Base-by-base conservation (phyloP, 164 flowering plant genomes). In the Aristolochia californica region DNA sequence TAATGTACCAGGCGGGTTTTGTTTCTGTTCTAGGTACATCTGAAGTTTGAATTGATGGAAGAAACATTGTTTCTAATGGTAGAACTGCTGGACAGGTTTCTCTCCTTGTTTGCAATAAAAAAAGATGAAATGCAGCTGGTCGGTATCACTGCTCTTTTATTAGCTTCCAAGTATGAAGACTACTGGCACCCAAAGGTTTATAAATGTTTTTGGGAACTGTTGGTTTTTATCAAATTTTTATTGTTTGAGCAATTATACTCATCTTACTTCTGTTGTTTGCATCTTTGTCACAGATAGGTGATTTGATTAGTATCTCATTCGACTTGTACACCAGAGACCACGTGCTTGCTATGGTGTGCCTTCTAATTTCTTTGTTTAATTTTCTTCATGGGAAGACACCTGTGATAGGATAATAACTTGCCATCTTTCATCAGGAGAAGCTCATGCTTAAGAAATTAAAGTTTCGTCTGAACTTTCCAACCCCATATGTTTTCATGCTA, bases 101-200 rank as follows among this genome's bases (percentile, higher is more conserved):
- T 93, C 16, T 85, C 98, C 24, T 63, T 65, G n/a, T 74, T 68
- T 43, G 23, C 66, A 28, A 78, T 87, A 11, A 72, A 73, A 71
- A 88, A 74, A 68, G 78, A 73, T 55, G 94, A 91, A 64, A 53
- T 88, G 77, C 98, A 91, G 73, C 66, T 91, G 69, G 93, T 88
- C 73, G 97, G 95, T 58, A 88, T 88, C 58, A 88, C 98, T 57
- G 64, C 93, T 38, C 83, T 91, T 18, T 65, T 91, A 58, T 68
- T 88, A 60, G 96, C 95, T 17, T 91, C 96, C 20, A 91, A 91
- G 67, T 88, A 91, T 67, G 96, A 91, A 62, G 98, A 93, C 68
- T 84, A 74, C 63, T 93, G 97, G 95, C 97, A 87, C 75, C 97
- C 98, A 11, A 77, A 78, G 85, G 98, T 87, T 71, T 26, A 17